A percentile compares a stretch with the other conserved stretches of the same genome.
These are phyloP conservation scores for Mucor velutinosus DNA, from an alignment of 371 early-diverging fungal species.

Conservation along the genomic window DNA sequence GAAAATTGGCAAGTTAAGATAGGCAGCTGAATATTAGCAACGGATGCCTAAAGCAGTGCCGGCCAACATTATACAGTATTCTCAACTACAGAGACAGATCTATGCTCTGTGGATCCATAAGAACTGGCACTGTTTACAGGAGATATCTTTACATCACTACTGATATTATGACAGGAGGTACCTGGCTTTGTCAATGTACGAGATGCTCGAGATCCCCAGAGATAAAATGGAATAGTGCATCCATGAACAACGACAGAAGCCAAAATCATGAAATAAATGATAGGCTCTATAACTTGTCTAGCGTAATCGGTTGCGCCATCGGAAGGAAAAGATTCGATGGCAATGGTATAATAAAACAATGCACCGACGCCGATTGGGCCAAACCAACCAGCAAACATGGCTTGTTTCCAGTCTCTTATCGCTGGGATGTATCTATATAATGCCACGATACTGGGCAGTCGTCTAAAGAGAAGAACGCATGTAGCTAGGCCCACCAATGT, in stretches of 20 bases:
- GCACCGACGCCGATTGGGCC: conserved; percentile 93
- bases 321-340: conserved; percentile 33
- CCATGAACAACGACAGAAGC: conserved; percentile 79
- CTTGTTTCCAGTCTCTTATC: conserved; percentile 70
- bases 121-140: background rate
- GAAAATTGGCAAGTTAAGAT: too few relatives aligned
- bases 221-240: conserved; percentile 67
- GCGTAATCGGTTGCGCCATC: conserved; percentile 21
- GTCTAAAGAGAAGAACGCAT: conserved; percentile 74
- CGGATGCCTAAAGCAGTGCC: background rate
- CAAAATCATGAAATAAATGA: conserved; percentile 72
- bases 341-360: conserved; percentile 70
- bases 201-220: conserved; percentile 29
- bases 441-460: conserved; percentile 74
- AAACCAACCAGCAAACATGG: conserved; percentile 93
- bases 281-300: conserved; percentile 50
- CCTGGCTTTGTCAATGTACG: conserved; percentile 5
- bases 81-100: background rate
- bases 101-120: background rate
- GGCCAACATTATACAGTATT: background rate
- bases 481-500: conserved; percentile 62
- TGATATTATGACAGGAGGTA: background rate
- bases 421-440: conserved; percentile 71
- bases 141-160: background rate
- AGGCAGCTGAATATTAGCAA: background rate